Percentiles rank a stretch among this genome's conserved stretches.
phyloP scores from a whole-genome alignment of 805 yeast species.

The Candida patagonica region DNA sequence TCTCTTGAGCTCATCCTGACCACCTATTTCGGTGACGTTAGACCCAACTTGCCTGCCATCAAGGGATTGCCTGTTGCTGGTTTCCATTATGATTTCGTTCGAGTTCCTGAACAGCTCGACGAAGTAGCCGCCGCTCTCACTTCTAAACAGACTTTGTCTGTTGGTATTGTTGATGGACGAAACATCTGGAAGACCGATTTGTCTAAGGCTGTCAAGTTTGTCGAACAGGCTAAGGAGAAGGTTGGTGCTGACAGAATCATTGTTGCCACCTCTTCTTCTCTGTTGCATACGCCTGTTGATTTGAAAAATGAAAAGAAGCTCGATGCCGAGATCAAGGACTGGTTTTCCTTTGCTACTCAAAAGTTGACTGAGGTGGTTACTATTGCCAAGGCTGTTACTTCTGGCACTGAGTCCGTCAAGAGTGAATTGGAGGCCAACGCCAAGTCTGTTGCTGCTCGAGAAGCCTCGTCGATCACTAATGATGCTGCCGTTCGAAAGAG shows the following conservation, averaged over 20 bases:
- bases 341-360: slow-evolving; percentile 98
- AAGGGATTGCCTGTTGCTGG: slow-evolving; percentile 88
- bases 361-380: slow-evolving; percentile 86
- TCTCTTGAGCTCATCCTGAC: slow-evolving; percentile 76
- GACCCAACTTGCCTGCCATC: slow-evolving; percentile 89
- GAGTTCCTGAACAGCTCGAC: slow-evolving; percentile 93
- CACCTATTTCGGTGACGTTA: slow-evolving; percentile 96
- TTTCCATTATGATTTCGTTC: slow-evolving; percentile 92
- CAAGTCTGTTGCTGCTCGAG: slow-evolving; percentile 74
- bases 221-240: slow-evolving; percentile 72
- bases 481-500: slow-evolving; percentile 84
- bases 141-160: slow-evolving; percentile 74
- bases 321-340: slow-evolving; percentile 84
- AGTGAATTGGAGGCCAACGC: slow-evolving; percentile 79
- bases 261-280: slow-evolving; percentile 92
- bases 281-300: slow-evolving; percentile 98
- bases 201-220: slow-evolving; percentile 73
- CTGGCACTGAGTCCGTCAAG: slow-evolving; percentile 58
- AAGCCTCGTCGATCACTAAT: slow-evolving; percentile 80
- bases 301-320: slow-evolving; percentile 86
- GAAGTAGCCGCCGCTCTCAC: slow-evolving; percentile 60
- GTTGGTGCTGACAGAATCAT: slow-evolving; percentile 65
- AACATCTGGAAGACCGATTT: slow-evolving; percentile 99
- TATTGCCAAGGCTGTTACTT: slow-evolving; percentile 79
- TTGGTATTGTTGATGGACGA: slow-evolving; percentile 98